Conservation (phyloP, 345 rosid species). For the Bruguiera gymnorhiza region DNA sequence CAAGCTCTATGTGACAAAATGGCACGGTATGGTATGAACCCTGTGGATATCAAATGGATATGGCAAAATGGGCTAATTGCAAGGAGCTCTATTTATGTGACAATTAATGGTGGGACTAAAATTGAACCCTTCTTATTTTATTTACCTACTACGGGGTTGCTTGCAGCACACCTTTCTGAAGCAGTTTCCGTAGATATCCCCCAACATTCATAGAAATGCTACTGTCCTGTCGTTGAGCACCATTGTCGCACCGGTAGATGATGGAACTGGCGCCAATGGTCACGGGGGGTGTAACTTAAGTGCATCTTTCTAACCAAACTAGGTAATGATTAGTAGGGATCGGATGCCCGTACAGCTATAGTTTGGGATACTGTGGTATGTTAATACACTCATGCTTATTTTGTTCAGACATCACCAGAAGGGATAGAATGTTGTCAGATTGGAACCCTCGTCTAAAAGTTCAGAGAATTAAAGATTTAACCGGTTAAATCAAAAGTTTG, state of each 20-base stretch:
- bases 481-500: no score
- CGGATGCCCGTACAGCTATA: conserved; percentile 30
- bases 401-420: conserved; percentile 15
- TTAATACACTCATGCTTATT: conserved; percentile 20
- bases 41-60: no score
- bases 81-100: no score
- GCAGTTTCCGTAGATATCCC: conserved; percentile 23
- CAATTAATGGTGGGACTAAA: no score
- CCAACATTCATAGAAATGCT: conserved; percentile 15
- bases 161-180: neutral
- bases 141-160: no score
- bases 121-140: no score
- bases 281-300: conserved; percentile 13
- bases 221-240: conserved; percentile 7
- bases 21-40: no score
- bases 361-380: conserved; percentile 19
- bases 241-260: conserved; percentile 9
- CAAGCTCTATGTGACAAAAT: no score
- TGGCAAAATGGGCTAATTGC: no score
- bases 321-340: conserved; percentile 7
- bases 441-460: no score
- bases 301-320: conserved; percentile 20
- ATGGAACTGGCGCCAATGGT: conserved; percentile 6
- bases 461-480: no score
- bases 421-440: neutral